A percentile compares a stretch with the other conserved stretches of the same genome.
Conservation (phyloP, 192 early-diverging fungal species). For the Backusella sp. region DNA sequence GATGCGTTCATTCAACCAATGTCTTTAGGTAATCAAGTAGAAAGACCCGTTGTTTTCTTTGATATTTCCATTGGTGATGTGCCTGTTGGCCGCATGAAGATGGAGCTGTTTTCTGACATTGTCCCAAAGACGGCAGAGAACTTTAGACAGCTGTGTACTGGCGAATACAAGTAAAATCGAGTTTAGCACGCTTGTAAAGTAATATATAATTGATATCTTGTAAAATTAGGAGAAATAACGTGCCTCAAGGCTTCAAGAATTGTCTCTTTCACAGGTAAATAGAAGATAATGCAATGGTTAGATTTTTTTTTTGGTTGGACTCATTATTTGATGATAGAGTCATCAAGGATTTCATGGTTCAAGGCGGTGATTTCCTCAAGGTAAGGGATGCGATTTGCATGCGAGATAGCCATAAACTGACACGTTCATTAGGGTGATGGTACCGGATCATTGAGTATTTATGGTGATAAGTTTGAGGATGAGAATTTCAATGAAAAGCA, state of each 20-base stretch:
- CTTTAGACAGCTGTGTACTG: conserved; percentile 90
- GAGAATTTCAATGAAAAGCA: conserved; percentile 90
- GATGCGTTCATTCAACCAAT: neutral
- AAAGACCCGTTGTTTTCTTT: conserved; percentile 62
- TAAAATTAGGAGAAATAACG: conserved; percentile 61
- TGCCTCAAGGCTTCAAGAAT: conserved; percentile 85
- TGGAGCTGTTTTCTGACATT: conserved; percentile 70
- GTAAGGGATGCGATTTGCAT: neutral
- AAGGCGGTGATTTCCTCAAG: conserved; percentile 91
- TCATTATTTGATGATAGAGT: conserved; percentile 43
- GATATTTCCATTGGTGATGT: conserved; percentile 74
- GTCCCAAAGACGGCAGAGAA: conserved; percentile 80
- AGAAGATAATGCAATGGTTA: neutral
- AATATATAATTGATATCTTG: conserved; percentile 5
- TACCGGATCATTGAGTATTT: conserved; percentile 83
- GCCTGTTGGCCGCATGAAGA: conserved; percentile 62
- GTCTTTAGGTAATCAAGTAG: conserved; percentile 9
- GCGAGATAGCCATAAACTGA: conserved; percentile 10
- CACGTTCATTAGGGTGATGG: conserved; percentile 63
- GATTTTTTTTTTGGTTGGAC: no score
- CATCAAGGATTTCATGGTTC: conserved; percentile 92
- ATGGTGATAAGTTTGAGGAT: conserved; percentile 75
- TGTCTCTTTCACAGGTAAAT: conserved; percentile 74
- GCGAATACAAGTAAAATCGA: conserved; percentile 73
- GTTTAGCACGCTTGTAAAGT: neutral